Base-by-base conservation (phyloP, 495 filamentous ascomycete species). In the Penicillium soppii region DNA sequence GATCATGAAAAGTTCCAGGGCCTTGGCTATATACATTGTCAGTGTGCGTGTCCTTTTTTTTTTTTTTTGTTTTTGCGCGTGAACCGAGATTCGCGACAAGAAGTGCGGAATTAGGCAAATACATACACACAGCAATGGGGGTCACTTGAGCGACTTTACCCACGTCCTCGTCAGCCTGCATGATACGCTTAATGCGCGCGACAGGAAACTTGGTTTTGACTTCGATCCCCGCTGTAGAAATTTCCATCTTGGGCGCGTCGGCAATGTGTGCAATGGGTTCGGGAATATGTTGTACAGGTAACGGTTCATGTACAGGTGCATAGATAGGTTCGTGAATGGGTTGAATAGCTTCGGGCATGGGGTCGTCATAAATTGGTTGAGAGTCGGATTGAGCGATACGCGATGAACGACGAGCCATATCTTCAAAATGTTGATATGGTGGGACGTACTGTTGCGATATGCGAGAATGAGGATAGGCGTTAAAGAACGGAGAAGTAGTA, bases 151-250 rank as follows among this genome's bases (percentile, higher is more conserved):
- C 91, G 3, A 99, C 95, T 73, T 99, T 99, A 33, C 94, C 94
- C 2, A 99, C 92, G 70, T 99, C 94, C 62, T 99, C 94, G 63
- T 99, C 94, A 6, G 94, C 94, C 70, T 99, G 94, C 94, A 99
- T 97, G 54, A 99, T 97, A 44, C 94, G 87, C 81, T 99, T 99
- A 69, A 97, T 99, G 42, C 94, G 83, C 50, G 94, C 94, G 26
- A 97, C 95, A 3, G 94, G 94, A 61, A 99, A 99, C 56, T 97
- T 96, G 17, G 91, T 97, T 69, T 84, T 90, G 46, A 99, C 90
- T 17, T 91, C 69, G 59, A 96, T 74, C 60, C 79, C 72, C 8
- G 58, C 66, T 42, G 63, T 52, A 20, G 67, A 60, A 39, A 54
- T 30, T 1, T 20, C 21, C 5, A 47, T 33, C 21, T 35, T 20